Conservation (phyloP, 1,284 basidiomycete genomes). For the Anthracocystis panici-leucophaei region DNA sequence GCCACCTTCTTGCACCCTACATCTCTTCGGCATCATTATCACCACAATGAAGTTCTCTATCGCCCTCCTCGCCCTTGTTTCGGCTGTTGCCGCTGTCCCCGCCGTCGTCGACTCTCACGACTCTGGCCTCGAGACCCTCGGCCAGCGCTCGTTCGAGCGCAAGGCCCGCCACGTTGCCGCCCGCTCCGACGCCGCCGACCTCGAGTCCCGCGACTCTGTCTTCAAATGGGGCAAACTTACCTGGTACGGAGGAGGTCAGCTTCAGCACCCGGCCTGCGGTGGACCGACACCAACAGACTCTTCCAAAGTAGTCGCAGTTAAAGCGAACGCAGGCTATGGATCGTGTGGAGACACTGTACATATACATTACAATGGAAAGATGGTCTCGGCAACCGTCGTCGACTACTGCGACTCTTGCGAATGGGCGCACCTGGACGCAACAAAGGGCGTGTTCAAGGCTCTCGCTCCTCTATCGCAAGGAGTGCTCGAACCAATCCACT, state of each 20-base stretch:
- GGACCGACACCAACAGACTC: conserved; percentile 57
- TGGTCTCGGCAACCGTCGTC: conserved; percentile 52
- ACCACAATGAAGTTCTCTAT: conserved; percentile 58
- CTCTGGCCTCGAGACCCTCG: conserved; percentile 44
- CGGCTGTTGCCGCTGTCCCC: conserved; percentile 38
- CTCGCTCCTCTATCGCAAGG: conserved; percentile 58
- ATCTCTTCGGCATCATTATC: conserved; percentile 6
- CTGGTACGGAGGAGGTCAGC: conserved; percentile 62
- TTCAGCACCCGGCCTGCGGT: conserved; percentile 63
- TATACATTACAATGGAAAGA: conserved; percentile 61
- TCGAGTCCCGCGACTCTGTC: conserved; percentile 52
- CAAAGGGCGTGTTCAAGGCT: conserved; percentile 56
- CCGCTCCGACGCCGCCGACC: conserved; percentile 13
- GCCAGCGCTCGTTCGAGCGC: conserved; percentile 53
- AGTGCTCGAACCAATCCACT: conserved; percentile 54
- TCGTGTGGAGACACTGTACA: conserved; percentile 63
- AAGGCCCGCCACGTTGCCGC: conserved; percentile 55
- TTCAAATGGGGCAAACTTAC: conserved; percentile 55
- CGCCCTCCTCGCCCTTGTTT: conserved; percentile 33
- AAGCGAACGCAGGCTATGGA: conserved; percentile 54
- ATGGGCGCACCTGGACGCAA: conserved; percentile 59
- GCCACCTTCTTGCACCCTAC: neutral
- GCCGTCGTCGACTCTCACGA: conserved; percentile 47
- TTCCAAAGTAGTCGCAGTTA: conserved; percentile 60
- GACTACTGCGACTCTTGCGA: conserved; percentile 61